Conservation (phyloP, 2,329 filamentous ascomycete species). For the Phaeosphaeria sp. region DNA sequence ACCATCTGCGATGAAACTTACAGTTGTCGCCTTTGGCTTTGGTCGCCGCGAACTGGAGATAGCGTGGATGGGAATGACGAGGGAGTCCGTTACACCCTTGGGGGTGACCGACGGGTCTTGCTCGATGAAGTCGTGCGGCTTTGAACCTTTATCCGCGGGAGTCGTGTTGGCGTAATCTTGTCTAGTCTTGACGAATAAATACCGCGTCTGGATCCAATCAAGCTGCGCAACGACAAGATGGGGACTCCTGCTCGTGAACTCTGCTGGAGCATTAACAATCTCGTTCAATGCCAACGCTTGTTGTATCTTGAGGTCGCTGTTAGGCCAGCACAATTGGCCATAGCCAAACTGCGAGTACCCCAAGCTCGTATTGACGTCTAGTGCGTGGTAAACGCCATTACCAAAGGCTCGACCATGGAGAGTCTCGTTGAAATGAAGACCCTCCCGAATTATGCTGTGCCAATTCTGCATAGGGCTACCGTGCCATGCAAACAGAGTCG, state of each 20-base stretch:
- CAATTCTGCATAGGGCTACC: conserved; percentile 79
- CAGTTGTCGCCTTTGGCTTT: conserved; percentile 21
- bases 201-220: conserved; percentile 90
- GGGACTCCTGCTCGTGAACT: conserved; percentile 64
- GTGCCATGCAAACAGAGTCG: conserved; percentile 87
- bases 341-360: conserved; percentile 51
- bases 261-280: conserved; percentile 73
- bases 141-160: conserved; percentile 15
- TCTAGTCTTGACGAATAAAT: conserved; percentile 68
- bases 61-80: conserved; percentile 62
- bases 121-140: conserved; percentile 36
- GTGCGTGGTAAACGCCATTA: conserved; percentile 82
- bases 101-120: conserved; percentile 54
- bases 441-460: conserved; percentile 87
- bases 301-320: conserved; percentile 67
- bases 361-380: conserved; percentile 62
- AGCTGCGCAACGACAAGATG: conserved; percentile 76
- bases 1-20: conserved; percentile 4
- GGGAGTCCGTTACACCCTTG: conserved; percentile 45
- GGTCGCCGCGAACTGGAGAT: conserved; percentile 54
- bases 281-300: conserved; percentile 79
- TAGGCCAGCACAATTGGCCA: conserved; percentile 62
- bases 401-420: conserved; percentile 74
- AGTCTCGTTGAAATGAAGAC: conserved; percentile 72
- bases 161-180: not conserved